Conservation (phyloP, 2,329 filamentous ascomycete genomes). For the Diaporthe humulicola region DNA sequence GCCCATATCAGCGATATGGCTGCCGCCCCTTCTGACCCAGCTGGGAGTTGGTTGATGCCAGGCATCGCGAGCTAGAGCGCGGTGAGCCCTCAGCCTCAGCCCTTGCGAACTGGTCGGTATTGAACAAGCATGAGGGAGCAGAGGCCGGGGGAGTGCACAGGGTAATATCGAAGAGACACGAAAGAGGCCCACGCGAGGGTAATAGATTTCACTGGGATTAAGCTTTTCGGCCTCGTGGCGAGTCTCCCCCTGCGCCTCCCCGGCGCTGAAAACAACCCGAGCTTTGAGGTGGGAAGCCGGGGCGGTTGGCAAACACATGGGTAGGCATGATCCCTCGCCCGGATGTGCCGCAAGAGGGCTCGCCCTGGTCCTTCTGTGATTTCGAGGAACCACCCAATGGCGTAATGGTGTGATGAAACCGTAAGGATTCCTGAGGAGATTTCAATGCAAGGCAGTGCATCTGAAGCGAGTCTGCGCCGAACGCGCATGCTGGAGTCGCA, state of each 20-base stretch:
- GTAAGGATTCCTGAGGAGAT: slow-evolving; percentile 19
- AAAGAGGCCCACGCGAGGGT: not conserved
- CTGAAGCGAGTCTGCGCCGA: slow-evolving; percentile 15
- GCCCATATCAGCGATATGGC: slow-evolving; percentile 37
- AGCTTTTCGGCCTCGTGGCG: slow-evolving; percentile 31
- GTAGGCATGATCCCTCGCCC: slow-evolving; percentile 15
- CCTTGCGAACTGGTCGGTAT: not conserved
- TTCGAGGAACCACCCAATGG: slow-evolving; percentile 10
- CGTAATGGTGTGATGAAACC: slow-evolving; percentile 26
- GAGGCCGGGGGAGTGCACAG: not conserved
- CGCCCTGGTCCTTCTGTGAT: not conserved
- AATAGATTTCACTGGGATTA: slow-evolving; percentile 4
- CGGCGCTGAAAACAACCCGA: not conserved
- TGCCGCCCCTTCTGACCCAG: slow-evolving; percentile 38
- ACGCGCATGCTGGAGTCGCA: slow-evolving; percentile 3
- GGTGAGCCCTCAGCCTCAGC: slow-evolving; percentile 30
- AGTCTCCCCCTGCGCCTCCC: not conserved
- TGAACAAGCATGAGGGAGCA: not conserved
- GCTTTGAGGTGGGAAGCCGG: not conserved
- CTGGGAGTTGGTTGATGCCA: slow-evolving; percentile 39
- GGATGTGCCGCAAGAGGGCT: not conserved
- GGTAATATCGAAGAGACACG: not conserved
- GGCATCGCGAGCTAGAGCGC: slow-evolving; percentile 33
- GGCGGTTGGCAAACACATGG: not conserved
- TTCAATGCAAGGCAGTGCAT: slow-evolving; percentile 18